Evolutionary conservation across 2,329 filamentous ascomycete genomes (phyloP).

Genomic region (Fusarium lyarnte): DNA sequence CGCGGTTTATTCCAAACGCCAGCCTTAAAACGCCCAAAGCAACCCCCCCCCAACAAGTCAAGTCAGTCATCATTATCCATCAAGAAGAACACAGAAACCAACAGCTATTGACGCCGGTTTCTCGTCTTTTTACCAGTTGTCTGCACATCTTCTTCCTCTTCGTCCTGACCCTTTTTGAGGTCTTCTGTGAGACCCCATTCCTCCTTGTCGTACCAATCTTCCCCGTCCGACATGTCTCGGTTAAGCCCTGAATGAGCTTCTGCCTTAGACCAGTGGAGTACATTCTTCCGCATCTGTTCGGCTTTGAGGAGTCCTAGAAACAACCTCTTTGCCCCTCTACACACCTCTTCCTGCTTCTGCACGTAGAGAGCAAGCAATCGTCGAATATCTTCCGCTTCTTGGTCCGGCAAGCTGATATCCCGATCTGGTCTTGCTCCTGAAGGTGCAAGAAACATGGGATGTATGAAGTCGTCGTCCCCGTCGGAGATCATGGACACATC

Average conservation of each 20-base stretch:
- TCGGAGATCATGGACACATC: constrained; percentile 9
- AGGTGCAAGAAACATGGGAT: constrained; percentile 79
- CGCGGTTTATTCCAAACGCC: constrained; percentile 30
- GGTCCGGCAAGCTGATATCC: constrained; percentile 75
- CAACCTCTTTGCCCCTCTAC: constrained; percentile 73
- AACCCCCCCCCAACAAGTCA: constrained; percentile 30
- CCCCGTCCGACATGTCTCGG: constrained; percentile 83
- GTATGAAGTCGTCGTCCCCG: constrained; percentile 65
- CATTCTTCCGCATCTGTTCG: constrained; percentile 75
- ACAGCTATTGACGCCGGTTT: constrained; percentile 55
- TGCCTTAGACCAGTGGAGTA: constrained; percentile 80
- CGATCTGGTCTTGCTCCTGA: constrained; percentile 70
- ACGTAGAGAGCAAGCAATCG: constrained; percentile 79
- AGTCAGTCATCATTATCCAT: constrained; percentile 41
- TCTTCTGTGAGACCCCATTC: constrained; percentile 80
- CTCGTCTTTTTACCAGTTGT: constrained; percentile 70
- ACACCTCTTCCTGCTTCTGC: constrained; percentile 87
- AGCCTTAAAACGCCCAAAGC: constrained; percentile 35
- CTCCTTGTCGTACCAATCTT: constrained; percentile 88
- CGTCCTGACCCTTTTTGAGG: constrained; percentile 82
- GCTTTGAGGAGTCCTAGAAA: constrained; percentile 77
- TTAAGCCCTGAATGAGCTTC: constrained; percentile 75
- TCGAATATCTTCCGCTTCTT: constrained; percentile 82
- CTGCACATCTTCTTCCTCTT: constrained; percentile 79
- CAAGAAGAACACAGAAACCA: neutral